Conservation (phyloP, 169 alveolate species). For the Plasmodium ovale region DNA sequence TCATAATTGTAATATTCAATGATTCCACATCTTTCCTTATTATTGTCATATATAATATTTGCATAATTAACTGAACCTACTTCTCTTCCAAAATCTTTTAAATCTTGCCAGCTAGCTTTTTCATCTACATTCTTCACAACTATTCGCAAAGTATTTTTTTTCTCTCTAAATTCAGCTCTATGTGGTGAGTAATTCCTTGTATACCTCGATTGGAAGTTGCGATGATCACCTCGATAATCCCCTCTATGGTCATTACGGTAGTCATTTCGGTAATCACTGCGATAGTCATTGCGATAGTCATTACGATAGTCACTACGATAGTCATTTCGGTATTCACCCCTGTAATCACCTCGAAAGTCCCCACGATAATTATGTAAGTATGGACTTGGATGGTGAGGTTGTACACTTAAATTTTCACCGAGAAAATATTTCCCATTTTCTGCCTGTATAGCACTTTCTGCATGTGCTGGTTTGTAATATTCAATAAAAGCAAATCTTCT, state of each 20-base stretch:
- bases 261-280: slow-evolving; percentile 66
- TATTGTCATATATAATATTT: slow-evolving; percentile 82
- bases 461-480: slow-evolving; percentile 79
- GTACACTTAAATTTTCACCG: slow-evolving; percentile 85
- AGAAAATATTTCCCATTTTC: slow-evolving; percentile 78
- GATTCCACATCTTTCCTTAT: slow-evolving; percentile 80
- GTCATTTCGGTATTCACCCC: slow-evolving; percentile 40
- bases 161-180: slow-evolving; percentile 76
- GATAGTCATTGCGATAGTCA: no score
- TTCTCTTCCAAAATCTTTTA: slow-evolving; percentile 89
- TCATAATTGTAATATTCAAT: slow-evolving; percentile 85
- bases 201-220: slow-evolving; percentile 37
- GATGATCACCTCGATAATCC: slow-evolving; percentile 44
- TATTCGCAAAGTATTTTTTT: slow-evolving; percentile 76
- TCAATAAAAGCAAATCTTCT: slow-evolving; percentile 89
- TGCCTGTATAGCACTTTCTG: slow-evolving; percentile 81
- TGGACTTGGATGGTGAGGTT: slow-evolving; percentile 81
- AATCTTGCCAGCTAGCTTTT: slow-evolving; percentile 90
- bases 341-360: slow-evolving; percentile 53
- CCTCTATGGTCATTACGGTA: slow-evolving; percentile 47
- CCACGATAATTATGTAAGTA: slow-evolving; percentile 57
- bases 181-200: slow-evolving; percentile 59
- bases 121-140: slow-evolving; percentile 87
- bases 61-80: slow-evolving; percentile 90
- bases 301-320: slow-evolving; percentile 44